Evolutionary conservation across 169 alveolate genomes (phyloP), one percentile per base, ranked within the genome.

Genomic region (Plasmodium inui): DNA sequence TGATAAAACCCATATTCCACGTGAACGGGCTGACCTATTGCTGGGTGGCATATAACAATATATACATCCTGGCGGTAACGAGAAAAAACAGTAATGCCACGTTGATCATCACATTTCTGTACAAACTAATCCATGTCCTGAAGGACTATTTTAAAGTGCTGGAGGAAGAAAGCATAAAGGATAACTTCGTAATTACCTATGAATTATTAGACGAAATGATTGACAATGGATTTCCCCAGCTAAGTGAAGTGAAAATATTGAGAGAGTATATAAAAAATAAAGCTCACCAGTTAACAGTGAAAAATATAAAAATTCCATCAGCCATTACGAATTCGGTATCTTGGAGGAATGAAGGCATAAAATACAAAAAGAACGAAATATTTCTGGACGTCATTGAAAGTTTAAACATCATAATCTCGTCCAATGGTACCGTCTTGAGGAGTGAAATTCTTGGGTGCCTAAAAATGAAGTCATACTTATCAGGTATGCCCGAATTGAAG

Each of bases 201-300:
- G 99, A 99, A 96, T 95, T 99, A 26, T 96, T 99, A 39, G 99
- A 99, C 95, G 99, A 99, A 94, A 98, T 99, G 99, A 95, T 99
- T 96, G 99, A 99, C 96, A 99, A 98, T 94, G 99, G 99, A 3
- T 99, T 98, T 93, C 99, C 99, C 10, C 99, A 99, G 95, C 97
- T 98, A 6, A 98, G 99, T 19, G 99, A 95, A 57, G 96, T 92
- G 12, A 92, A 90, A 67, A 83, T 96, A n/a, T 95, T 95, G 61
- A 82, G 96, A 80, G 97, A 95, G 41, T 94, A 89, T 83, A 96
- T 98, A 93, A 61, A 99, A 97, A 96, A 98, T 98, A 53, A 96
- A 98, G 80, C 98, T 98, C 96, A 93, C 80, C 98, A 83, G 92
- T 84, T 94, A 91, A 92, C 97, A 53, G 95, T 92, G 44, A 97